Evolutionary conservation across 345 rosid genomes (phyloP).

Genomic region (Toxicodendron radicans): DNA sequence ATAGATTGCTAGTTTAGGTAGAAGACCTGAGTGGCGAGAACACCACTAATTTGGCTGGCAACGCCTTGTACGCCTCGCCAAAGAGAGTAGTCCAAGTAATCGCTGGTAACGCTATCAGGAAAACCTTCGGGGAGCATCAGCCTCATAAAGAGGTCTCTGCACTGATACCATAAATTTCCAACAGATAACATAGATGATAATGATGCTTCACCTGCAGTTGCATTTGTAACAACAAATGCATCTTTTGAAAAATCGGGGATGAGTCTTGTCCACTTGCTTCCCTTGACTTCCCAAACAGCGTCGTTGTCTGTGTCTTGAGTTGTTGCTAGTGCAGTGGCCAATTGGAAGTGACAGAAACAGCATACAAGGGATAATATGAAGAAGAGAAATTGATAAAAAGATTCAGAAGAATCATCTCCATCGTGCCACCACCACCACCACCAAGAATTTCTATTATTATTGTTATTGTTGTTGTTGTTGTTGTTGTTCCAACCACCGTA

Average conservation of each 20-base stretch:
- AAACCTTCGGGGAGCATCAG: conserved; percentile 91
- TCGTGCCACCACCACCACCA: conserved; percentile 42
- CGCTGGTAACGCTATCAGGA: conserved; percentile 79
- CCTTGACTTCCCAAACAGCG: conserved; percentile 70
- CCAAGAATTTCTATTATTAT: conserved; percentile 20
- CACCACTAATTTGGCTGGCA: conserved; percentile 90
- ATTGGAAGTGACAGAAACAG: conserved; percentile 39
- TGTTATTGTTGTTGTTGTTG: conserved; percentile 20
- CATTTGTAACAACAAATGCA: conserved; percentile 42
- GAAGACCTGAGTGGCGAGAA: conserved; percentile 91
- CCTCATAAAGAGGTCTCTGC: conserved; percentile 42
- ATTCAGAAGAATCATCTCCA: conserved; percentile 8
- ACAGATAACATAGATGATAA: conserved; percentile 34
- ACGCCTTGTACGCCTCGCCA: conserved; percentile 97
- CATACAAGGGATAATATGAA: conserved; percentile 32
- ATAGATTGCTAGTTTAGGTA: not conserved
- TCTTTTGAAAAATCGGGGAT: conserved; percentile 53
- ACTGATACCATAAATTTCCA: conserved; percentile 43
- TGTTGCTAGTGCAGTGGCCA: conserved; percentile 51
- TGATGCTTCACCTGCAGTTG: conserved; percentile 23
- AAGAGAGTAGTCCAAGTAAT: conserved; percentile 87
- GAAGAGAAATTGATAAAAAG: conserved; percentile 10
- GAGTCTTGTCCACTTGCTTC: conserved; percentile 65
- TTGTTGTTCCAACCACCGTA: conserved; percentile 30
- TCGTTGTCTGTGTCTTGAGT: conserved; percentile 29